A percentile compares a stretch with the other conserved stretches of the same genome.
These are phyloP conservation scores for Pezicula neosporulosa DNA, from an alignment of 2,329 filamentous ascomycete genomes.

Conservation along the genomic window DNA sequence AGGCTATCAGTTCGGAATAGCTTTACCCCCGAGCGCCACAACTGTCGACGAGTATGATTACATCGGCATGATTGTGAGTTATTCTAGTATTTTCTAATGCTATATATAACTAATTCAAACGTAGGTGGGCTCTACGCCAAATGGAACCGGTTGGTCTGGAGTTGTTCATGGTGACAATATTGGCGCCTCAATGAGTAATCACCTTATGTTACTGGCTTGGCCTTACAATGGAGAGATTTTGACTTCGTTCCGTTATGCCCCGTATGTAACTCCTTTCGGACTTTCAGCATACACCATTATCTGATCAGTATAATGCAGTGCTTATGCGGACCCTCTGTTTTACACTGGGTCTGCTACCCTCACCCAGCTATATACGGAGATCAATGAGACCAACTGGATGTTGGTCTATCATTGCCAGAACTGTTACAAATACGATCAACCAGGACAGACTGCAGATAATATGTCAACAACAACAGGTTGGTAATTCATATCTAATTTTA, in stretches of 20 bases:
- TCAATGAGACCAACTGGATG: constrained; percentile 56
- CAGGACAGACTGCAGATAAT: constrained; percentile 36
- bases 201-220: constrained; percentile 56
- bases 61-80: constrained; percentile 52
- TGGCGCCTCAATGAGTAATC: constrained; percentile 47
- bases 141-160: constrained; percentile 54
- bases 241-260: constrained; percentile 55
- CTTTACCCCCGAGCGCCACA: constrained; percentile 46
- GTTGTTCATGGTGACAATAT: constrained; percentile 47
- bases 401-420: constrained; percentile 63
- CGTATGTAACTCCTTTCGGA: constrained; percentile 20
- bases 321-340: constrained; percentile 53
- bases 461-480: constrained; percentile 38
- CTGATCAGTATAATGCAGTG: constrained; percentile 28
- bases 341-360: constrained; percentile 61
- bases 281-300: not conserved
- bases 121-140: constrained; percentile 38
- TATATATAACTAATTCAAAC: constrained; percentile 4
- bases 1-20: constrained; percentile 51
- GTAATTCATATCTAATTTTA: too few species aligned
- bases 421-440: constrained; percentile 51
- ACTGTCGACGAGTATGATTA: constrained; percentile 50
- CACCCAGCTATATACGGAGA: constrained; percentile 54
- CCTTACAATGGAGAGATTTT: constrained; percentile 47
- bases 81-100: not conserved